Percentiles rank a stretch among this genome's conserved stretches.
Evolutionary conservation across 192 early-diverging fungal species (phyloP).

Genomic region (Mortierella alpina): DNA sequence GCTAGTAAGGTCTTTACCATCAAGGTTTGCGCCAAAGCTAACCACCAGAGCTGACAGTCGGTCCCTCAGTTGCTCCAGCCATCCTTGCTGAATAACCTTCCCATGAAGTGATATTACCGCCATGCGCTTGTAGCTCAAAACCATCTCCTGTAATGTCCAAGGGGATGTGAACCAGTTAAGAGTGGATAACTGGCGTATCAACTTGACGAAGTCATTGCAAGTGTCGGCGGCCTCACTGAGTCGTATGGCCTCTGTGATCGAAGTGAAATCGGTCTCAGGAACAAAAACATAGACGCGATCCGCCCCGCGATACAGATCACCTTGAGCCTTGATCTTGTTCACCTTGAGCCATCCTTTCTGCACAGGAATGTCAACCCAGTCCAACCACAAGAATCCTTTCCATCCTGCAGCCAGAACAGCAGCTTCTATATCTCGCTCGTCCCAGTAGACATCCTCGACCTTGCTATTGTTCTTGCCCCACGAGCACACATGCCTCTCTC

Average conservation of each 20-base stretch:
- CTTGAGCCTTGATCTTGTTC: slow-evolving; percentile 5
- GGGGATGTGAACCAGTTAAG: slow-evolving; percentile 1
- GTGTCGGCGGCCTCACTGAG: slow-evolving; percentile 5
- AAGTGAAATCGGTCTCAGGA: neutral
- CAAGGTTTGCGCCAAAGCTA: neutral
- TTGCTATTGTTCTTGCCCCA: no score
- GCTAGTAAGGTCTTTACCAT: neutral
- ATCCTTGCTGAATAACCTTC: neutral
- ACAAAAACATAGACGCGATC: slow-evolving; percentile 5
- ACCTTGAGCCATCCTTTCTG: neutral
- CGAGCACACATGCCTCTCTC: neutral
- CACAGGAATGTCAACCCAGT: slow-evolving; percentile 6
- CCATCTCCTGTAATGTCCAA: slow-evolving; percentile 10
- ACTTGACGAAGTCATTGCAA: neutral
- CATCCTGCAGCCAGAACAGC: neutral
- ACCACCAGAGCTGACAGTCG: neutral
- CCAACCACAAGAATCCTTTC: neutral
- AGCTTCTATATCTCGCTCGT: neutral
- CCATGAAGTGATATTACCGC: neutral
- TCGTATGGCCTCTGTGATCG: neutral
- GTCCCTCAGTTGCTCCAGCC: neutral
- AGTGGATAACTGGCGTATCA: neutral
- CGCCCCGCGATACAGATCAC: neutral
- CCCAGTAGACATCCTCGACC: no score
- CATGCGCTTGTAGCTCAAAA: slow-evolving; percentile 11